Evolutionary conservation across 2,329 filamentous ascomycete genomes (phyloP).

Genomic region (Periconia macrospinosa): DNA sequence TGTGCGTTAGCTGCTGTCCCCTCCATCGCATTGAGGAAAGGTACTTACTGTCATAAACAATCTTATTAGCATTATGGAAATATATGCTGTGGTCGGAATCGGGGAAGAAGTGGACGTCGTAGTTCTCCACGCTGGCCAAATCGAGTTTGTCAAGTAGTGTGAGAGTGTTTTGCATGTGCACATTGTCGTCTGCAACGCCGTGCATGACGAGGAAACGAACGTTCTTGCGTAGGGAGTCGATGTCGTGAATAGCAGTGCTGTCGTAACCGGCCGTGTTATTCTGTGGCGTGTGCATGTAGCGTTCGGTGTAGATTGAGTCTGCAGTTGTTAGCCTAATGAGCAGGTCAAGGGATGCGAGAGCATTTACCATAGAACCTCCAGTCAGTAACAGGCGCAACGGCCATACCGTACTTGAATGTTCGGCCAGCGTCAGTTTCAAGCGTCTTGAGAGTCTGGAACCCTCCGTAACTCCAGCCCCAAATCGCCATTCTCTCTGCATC

Average conservation of each 20-base stretch:
- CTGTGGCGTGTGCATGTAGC: slow-evolving; percentile 95
- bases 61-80: slow-evolving; percentile 88
- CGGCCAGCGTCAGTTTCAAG: slow-evolving; percentile 85
- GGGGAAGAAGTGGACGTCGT: slow-evolving; percentile 94
- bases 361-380: slow-evolving; percentile 81
- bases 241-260: slow-evolving; percentile 73
- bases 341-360: not conserved
- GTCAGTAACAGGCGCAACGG: slow-evolving; percentile 96
- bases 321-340: slow-evolving; percentile 2
- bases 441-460: slow-evolving; percentile 92
- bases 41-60: slow-evolving; percentile 89
- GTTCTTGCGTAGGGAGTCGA: slow-evolving; percentile 70
- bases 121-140: slow-evolving; percentile 80
- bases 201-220: slow-evolving; percentile 95
- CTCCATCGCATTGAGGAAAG: not conserved
- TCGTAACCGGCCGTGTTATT: slow-evolving; percentile 78
- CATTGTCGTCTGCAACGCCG: slow-evolving; percentile 94
- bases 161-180: slow-evolving; percentile 94
- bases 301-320: slow-evolving; percentile 90
- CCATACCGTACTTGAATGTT: slow-evolving; percentile 96
- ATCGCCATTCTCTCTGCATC: slow-evolving; percentile 83
- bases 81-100: slow-evolving; percentile 94
- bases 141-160: slow-evolving; percentile 86
- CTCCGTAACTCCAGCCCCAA: slow-evolving; percentile 98
- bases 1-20: slow-evolving; percentile 5